Evolutionary conservation across 2,329 filamentous ascomycete genomes (phyloP).

Genomic region (Fusarium fujikuroi): DNA sequence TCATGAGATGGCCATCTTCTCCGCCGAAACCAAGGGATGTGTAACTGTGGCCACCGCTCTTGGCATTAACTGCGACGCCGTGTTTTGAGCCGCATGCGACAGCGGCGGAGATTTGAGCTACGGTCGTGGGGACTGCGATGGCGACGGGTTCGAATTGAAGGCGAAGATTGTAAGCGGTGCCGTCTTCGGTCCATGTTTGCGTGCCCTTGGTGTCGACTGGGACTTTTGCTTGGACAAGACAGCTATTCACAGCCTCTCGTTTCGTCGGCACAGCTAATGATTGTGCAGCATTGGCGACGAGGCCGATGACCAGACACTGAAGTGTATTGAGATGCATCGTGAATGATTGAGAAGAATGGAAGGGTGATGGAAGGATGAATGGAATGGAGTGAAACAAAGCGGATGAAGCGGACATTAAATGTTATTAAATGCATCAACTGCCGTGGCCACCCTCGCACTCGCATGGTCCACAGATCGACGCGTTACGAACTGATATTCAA

Average conservation of each 20-base stretch:
- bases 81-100: slow-evolving; percentile 57
- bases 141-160: slow-evolving; percentile 47
- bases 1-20: slow-evolving; percentile 53
- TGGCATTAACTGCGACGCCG: slow-evolving; percentile 60
- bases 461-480: slow-evolving; percentile 20
- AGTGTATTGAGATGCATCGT: slow-evolving; percentile 3
- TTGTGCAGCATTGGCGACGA: background rate
- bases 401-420: background rate
- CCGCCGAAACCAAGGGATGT: slow-evolving; percentile 60
- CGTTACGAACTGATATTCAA: slow-evolving; percentile 1
- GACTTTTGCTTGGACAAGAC: slow-evolving; percentile 44
- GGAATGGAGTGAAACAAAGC: background rate
- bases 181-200: slow-evolving; percentile 48
- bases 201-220: slow-evolving; percentile 38
- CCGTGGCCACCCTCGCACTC: background rate
- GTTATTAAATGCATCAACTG: slow-evolving; percentile 4
- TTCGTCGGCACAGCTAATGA: slow-evolving; percentile 33
- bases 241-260: slow-evolving; percentile 42
- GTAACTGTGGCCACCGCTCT: slow-evolving; percentile 65
- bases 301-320: slow-evolving; percentile 2
- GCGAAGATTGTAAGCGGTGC: slow-evolving; percentile 49
- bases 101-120: slow-evolving; percentile 56
- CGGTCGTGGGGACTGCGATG: slow-evolving; percentile 48
- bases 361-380: background rate
- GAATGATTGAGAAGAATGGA: background rate